These are phyloP conservation scores for Nicotiana otophora DNA, from an alignment of 257 asterid species.

Conservation along the genomic window DNA sequence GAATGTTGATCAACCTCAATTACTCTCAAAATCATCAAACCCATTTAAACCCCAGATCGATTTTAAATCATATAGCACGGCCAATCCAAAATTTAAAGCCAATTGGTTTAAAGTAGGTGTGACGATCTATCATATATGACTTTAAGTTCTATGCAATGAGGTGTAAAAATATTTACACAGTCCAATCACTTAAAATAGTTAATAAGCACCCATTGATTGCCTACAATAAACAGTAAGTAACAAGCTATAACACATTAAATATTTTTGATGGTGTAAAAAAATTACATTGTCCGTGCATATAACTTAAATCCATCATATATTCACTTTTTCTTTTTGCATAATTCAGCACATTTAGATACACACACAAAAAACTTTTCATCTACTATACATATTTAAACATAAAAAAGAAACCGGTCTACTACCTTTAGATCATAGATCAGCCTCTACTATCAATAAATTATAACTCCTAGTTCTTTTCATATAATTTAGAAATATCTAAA, in stretches of 20 bases:
- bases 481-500: background rate
- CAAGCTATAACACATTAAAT: too few relatives aligned
- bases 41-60: background rate
- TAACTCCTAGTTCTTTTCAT: background rate
- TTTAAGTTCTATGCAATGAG: too few relatives aligned
- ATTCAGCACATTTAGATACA: background rate
- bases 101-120: background rate
- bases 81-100: too few relatives aligned
- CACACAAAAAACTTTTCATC: too few relatives aligned
- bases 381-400: too few relatives aligned
- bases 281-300: too few relatives aligned
- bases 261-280: too few relatives aligned
- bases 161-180: too few relatives aligned
- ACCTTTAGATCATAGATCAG: background rate
- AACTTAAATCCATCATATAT: too few relatives aligned
- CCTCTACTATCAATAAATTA: background rate
- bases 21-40: background rate
- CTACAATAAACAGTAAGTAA: too few relatives aligned
- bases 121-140: background rate
- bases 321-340: background rate
- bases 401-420: background rate
- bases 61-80: background rate
- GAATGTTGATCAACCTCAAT: background rate
- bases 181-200: too few relatives aligned
- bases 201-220: too few relatives aligned